Conservation (phyloP, 2,329 filamentous ascomycete species). For the Hortaea werneckii region DNA sequence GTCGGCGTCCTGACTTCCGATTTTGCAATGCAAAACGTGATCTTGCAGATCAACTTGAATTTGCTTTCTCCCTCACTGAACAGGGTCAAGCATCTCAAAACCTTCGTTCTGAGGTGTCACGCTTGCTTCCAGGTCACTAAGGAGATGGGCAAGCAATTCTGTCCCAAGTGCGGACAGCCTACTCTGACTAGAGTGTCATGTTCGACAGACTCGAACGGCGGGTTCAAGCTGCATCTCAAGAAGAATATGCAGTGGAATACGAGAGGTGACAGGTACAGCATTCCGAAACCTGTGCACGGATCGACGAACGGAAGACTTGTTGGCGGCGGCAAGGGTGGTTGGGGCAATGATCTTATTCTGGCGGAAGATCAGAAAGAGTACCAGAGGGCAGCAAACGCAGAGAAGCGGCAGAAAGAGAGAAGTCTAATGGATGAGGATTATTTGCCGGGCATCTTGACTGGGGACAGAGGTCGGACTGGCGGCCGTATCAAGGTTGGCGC, state of each 20-base stretch:
- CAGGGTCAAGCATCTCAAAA: slow-evolving; percentile 75
- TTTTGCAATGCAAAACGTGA: slow-evolving; percentile 96
- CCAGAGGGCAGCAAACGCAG: slow-evolving; percentile 50
- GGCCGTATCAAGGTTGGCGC: slow-evolving; percentile 73
- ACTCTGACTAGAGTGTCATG: slow-evolving; percentile 78
- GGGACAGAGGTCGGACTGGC: slow-evolving; percentile 55
- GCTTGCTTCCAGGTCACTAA: slow-evolving; percentile 80
- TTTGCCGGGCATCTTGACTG: slow-evolving; percentile 72
- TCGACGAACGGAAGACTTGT: slow-evolving; percentile 65
- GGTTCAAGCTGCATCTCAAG: slow-evolving; percentile 79
- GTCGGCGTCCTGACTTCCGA: slow-evolving; percentile 90
- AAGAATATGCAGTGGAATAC: slow-evolving; percentile 96
- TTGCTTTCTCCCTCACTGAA: slow-evolving; percentile 69
- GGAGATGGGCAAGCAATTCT: slow-evolving; percentile 85
- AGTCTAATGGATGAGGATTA: slow-evolving; percentile 96
- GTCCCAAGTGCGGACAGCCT: slow-evolving; percentile 77
- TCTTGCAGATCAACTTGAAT: slow-evolving; percentile 88
- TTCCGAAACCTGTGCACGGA: slow-evolving; percentile 81
- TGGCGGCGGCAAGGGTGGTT: slow-evolving; percentile 71
- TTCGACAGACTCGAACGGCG: slow-evolving; percentile 69
- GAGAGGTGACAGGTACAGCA: slow-evolving; percentile 80
- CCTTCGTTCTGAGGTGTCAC: slow-evolving; percentile 86
- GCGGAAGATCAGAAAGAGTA: slow-evolving; percentile 97
- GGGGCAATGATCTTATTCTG: slow-evolving; percentile 74
- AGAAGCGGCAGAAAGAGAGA: slow-evolving; percentile 56